Evolutionary conservation across 208 protist species (phyloP).

Genomic region (Novymonas esmeraldas): DNA sequence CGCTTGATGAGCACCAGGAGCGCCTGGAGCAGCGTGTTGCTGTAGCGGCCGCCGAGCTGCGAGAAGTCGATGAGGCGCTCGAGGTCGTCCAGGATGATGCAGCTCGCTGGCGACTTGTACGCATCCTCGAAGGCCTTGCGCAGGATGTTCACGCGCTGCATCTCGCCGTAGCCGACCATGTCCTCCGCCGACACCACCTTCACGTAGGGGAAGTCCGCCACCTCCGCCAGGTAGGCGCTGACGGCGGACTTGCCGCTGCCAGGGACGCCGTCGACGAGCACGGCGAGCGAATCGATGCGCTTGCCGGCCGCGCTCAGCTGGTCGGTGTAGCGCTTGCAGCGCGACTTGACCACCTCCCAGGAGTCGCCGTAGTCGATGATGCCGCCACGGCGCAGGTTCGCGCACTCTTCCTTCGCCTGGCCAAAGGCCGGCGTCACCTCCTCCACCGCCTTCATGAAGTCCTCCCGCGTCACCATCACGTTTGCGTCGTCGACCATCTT

Average conservation of each 20-base stretch:
- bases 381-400: conserved; percentile 85
- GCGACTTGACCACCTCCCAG: conserved; percentile 73
- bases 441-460: conserved; percentile 79
- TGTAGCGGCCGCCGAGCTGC: conserved; percentile 98
- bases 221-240: conserved; percentile 91
- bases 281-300: conserved; percentile 91
- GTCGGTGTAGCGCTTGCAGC: conserved; percentile 72
- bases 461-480: conserved; percentile 64
- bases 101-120: conserved; percentile 95
- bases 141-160: conserved; percentile 92
- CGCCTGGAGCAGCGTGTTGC: conserved; percentile 97
- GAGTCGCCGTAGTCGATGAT: conserved; percentile 94
- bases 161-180: conserved; percentile 93
- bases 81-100: conserved; percentile 98
- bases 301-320: conserved; percentile 82
- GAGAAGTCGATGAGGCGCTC: conserved; percentile 98
- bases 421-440: conserved; percentile 98
- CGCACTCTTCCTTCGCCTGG: conserved; percentile 91
- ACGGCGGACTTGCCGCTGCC: conserved; percentile 97
- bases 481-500: conserved; percentile 59
- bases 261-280: conserved; percentile 93
- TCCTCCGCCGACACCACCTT: conserved; percentile 96
- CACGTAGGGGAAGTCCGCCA: conserved; percentile 95
- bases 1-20: conserved; percentile 96
- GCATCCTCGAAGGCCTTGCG: conserved; percentile 99